Conservation (phyloP, 2,329 filamentous ascomycete species). For the Exophiala spinifera region DNA sequence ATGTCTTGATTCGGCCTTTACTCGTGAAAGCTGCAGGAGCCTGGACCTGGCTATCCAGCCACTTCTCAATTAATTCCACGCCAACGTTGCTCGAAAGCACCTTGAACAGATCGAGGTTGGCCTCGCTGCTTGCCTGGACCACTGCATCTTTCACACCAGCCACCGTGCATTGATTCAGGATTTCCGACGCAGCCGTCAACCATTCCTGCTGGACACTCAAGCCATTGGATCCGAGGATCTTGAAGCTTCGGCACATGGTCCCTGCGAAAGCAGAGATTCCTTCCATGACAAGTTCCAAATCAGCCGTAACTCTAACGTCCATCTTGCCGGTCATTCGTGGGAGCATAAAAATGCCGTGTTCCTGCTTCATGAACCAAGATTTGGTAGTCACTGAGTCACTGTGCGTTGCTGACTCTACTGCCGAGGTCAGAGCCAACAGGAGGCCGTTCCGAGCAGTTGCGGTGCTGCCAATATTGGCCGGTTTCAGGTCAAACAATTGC, state of each 20-base stretch:
- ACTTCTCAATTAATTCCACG: constrained; percentile 36
- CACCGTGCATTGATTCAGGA: constrained; percentile 40
- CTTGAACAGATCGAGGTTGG: constrained; percentile 40
- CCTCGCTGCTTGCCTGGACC: constrained; percentile 41
- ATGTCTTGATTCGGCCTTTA: constrained; percentile 43
- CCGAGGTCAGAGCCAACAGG: constrained; percentile 40
- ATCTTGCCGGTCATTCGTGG: constrained; percentile 20
- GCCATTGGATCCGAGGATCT: background rate
- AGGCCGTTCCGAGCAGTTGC: constrained; percentile 46
- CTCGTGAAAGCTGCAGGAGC: constrained; percentile 40
- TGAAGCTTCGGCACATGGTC: constrained; percentile 24
- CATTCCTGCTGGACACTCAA: constrained; percentile 24
- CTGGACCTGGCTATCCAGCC: constrained; percentile 39
- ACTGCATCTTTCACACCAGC: constrained; percentile 39
- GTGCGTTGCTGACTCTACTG: constrained; percentile 34
- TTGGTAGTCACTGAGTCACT: background rate
- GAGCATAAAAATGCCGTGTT: constrained; percentile 6
- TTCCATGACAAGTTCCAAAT: constrained; percentile 31
- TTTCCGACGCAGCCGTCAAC: constrained; percentile 31
- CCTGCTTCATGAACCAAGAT: constrained; percentile 12
- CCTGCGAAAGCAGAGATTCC: constrained; percentile 19
- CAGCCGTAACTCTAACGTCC: constrained; percentile 28
- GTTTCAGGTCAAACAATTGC: constrained; percentile 34
- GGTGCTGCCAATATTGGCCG: constrained; percentile 39
- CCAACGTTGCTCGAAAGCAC: constrained; percentile 36